Conservation (phyloP, 371 early-diverging fungal species). For the Mucor indicus region DNA sequence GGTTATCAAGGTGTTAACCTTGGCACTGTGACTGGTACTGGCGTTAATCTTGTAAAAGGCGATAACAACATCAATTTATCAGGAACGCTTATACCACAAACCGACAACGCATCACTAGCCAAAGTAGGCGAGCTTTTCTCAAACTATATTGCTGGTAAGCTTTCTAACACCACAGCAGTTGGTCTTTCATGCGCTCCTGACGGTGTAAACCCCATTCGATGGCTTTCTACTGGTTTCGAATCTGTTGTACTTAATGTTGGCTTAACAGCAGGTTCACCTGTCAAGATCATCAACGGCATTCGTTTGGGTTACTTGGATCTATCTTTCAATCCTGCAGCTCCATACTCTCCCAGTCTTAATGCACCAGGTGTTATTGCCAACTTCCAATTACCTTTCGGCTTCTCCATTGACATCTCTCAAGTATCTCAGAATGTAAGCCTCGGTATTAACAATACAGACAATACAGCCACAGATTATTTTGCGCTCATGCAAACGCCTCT, state of each 20-base stretch:
- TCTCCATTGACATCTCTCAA: slow-evolving; percentile 49
- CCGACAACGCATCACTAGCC: slow-evolving; percentile 35
- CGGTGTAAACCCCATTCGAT: slow-evolving; percentile 50
- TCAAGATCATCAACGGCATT: slow-evolving; percentile 53
- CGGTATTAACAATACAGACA: slow-evolving; percentile 28
- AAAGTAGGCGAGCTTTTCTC: slow-evolving; percentile 54
- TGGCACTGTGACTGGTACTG: slow-evolving; percentile 45
- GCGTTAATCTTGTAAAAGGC: slow-evolving; percentile 43
- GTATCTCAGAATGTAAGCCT: slow-evolving; percentile 53
- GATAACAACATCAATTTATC: slow-evolving; percentile 49
- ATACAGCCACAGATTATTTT: slow-evolving; percentile 30
- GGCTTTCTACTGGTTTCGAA: slow-evolving; percentile 58
- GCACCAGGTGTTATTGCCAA: slow-evolving; percentile 52
- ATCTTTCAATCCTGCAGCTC: slow-evolving; percentile 39
- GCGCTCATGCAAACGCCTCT: slow-evolving; percentile 45
- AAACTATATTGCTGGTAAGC: slow-evolving; percentile 48
- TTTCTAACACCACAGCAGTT: slow-evolving; percentile 47
- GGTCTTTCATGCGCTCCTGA: slow-evolving; percentile 61
- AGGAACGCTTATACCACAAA: slow-evolving; percentile 49
- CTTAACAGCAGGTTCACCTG: slow-evolving; percentile 33
- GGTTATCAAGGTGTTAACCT: slow-evolving; percentile 47
- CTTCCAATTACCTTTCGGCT: slow-evolving; percentile 57
- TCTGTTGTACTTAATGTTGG: slow-evolving; percentile 50
- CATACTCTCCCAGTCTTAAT: slow-evolving; percentile 50
- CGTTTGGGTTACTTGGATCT: slow-evolving; percentile 56